Evolutionary conservation across 495 filamentous ascomycete species (phyloP), one percentile per base, ranked within the genome.

Genomic region (Rostrohypoxylon terebratum): DNA sequence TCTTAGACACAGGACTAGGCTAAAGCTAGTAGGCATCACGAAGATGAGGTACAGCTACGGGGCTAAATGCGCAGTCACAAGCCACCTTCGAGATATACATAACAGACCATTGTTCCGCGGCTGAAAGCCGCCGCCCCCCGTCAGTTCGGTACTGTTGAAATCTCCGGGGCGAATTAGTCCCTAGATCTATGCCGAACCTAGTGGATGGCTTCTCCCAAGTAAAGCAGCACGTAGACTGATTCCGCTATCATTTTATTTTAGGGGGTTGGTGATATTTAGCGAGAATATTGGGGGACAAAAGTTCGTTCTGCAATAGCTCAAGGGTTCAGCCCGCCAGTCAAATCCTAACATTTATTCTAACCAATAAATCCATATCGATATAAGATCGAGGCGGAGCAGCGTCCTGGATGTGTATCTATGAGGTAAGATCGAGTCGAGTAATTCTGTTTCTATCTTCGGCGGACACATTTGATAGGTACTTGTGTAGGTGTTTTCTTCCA

Each of bases 51-150:
- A 25, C 10, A 23, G 47, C 21, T 36, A 20, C 31, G 31, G 28
- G 11, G 20, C 21, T 51, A 55, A 20, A 36, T 10, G 16, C 51
- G 31, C 6, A 13, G 51, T 16, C 16, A 10, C 28, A 36, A 18
- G 31, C 51, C 28, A 36, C 50, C 25, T 18, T 9, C 20, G 23
- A 53, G 14, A 53, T 5, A 23, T 53, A 53, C n/a, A n/a, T 7
- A 6, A 42, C 14, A 11, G 2, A 42, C 3, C 11, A n/a, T 55
- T 55, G 51, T 55, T 55, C 20, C 51, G 36, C 25, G 50, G 3
- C 11, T 23, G 31, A 59, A 55, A 51, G 57, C 57, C 40, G 62
- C 63, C 20, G 11, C 8, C 63, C 44, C 3, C 63, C 59, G 33
- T 25, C 4, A n/a, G 40, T 13, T 6, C 36, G 44, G 51, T 59